Evolutionary conservation across 2,329 filamentous ascomycete species (phyloP).

Genomic region (Teratosphaeriaceae sp.): DNA sequence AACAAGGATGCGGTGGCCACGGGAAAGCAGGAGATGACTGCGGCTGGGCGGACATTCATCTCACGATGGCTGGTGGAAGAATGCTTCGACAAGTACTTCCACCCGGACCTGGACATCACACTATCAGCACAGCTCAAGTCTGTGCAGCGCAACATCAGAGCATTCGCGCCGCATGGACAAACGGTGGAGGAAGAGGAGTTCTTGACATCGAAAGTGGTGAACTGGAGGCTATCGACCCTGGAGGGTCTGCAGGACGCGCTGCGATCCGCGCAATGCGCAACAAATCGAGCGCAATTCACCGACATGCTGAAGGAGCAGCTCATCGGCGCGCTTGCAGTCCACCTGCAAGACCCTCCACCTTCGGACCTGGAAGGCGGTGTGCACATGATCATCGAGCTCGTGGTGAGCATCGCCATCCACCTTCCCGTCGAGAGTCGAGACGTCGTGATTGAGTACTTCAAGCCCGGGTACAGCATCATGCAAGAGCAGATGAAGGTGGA

Average conservation of each 20-base stretch:
- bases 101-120: constrained; percentile 72
- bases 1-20: constrained; percentile 79
- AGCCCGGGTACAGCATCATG: constrained; percentile 65
- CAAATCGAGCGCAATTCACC: constrained; percentile 56
- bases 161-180: constrained; percentile 63
- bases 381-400: constrained; percentile 87
- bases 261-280: constrained; percentile 55
- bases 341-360: constrained; percentile 69
- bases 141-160: constrained; percentile 82
- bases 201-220: constrained; percentile 76
- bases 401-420: constrained; percentile 77
- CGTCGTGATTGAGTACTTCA: constrained; percentile 77
- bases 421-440: constrained; percentile 87
- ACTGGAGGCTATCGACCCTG: constrained; percentile 88
- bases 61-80: constrained; percentile 86
- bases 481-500: constrained; percentile 81
- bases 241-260: constrained; percentile 77
- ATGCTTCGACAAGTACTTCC: constrained; percentile 86
- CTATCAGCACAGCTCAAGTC: constrained; percentile 74
- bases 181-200: constrained; percentile 87
- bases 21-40: constrained; percentile 97
- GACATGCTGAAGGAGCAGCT: constrained; percentile 58
- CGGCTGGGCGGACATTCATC: constrained; percentile 82
- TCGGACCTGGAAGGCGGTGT: constrained; percentile 80
- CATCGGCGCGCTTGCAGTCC: constrained; percentile 63